Base-by-base conservation (phyloP, 2,329 filamentous ascomycete genomes). In the Pseudopithomyces maydicus region DNA sequence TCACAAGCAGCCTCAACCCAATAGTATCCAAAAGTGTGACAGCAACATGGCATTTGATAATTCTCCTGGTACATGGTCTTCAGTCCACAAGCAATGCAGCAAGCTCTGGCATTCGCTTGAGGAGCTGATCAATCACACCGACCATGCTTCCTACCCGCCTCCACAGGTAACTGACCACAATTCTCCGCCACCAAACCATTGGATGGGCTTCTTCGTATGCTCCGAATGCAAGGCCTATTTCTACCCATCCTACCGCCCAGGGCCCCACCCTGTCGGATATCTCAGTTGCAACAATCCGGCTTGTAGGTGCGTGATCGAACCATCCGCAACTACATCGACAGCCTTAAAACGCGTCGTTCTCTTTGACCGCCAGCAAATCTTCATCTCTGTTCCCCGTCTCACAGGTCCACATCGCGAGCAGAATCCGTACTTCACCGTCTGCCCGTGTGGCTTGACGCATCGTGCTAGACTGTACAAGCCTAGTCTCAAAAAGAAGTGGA, bases 351-450 rank as follows among this genome's bases (percentile, higher is more conserved):
- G 44, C 17, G n/a, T 47, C 44, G 5, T 5, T 8, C 10, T 47
- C n/a, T 12, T n/a, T 2, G 35, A 3, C 6, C 43, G 14, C 32
- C 3, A 7, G 0, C 26, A 22, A 15, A 17, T 7, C 7, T 35
- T n/a, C 19, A 3, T 47, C 19, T 11, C 44, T 29, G 44, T 47
- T 8, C 6, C 10, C 14, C 29, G 29, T 20, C 44, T 47, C 26
- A 22, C 29, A 2, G 44, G 44, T 15, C n/a, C 29, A 1, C 26
- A 47, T 17, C 46, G 4, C n/a, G 22, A 48, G 46, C 46, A 48
- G 19, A 26, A 26, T n/a, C 46, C 49, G n/a, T 45, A 51, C 36
- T 45, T 41, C 12, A 29, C 35, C 19, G 33, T 48, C 46, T 48
- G 46, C 14, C 33, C 33, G 2, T 48, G 46, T 26, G 35, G 46